Conservation (phyloP, 2,329 filamentous ascomycete species). For the Ascochyta rabiei region DNA sequence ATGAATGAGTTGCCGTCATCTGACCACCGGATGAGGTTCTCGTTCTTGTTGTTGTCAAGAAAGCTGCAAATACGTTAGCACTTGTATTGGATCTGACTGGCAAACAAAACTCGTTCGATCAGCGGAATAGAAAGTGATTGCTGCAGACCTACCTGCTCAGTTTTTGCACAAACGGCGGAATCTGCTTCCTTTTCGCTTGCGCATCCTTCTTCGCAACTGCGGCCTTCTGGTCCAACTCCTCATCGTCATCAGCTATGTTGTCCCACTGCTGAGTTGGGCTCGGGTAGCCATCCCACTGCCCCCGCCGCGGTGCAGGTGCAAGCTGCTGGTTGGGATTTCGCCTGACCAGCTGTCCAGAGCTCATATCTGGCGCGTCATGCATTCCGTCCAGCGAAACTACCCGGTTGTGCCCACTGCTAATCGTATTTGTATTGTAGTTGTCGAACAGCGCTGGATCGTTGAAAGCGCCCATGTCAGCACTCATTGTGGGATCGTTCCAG, state of each 20-base stretch:
- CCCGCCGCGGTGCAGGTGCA: conserved; percentile 43
- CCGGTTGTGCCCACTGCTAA: conserved; percentile 32
- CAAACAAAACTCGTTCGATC: not conserved
- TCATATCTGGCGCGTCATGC: conserved; percentile 31
- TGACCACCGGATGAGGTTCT: conserved; percentile 95
- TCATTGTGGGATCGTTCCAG: conserved; percentile 40
- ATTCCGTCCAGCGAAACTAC: conserved; percentile 43
- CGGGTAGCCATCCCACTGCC: conserved; percentile 50
- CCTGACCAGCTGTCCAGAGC: conserved; percentile 53
- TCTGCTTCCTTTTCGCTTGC: conserved; percentile 89
- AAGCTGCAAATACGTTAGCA: conserved; percentile 66
- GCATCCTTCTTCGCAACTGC: conserved; percentile 84
- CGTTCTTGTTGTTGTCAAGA: conserved; percentile 89
- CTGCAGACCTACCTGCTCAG: conserved; percentile 77
- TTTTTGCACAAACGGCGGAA: conserved; percentile 97
- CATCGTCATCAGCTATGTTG: conserved; percentile 71
- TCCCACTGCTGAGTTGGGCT: conserved; percentile 55
- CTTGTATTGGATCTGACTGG: not conserved
- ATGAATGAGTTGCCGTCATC: conserved; percentile 96
- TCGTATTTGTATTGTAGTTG: conserved; percentile 25
- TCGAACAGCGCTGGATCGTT: conserved; percentile 49
- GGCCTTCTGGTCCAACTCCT: conserved; percentile 79
- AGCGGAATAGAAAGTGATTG: conserved; percentile 3
- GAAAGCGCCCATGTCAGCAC: conserved; percentile 38
- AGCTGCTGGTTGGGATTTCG: conserved; percentile 56